phyloP scores from a whole-genome alignment of 805 yeast genomes.

The Kluyveromyces siamensis region DNA sequence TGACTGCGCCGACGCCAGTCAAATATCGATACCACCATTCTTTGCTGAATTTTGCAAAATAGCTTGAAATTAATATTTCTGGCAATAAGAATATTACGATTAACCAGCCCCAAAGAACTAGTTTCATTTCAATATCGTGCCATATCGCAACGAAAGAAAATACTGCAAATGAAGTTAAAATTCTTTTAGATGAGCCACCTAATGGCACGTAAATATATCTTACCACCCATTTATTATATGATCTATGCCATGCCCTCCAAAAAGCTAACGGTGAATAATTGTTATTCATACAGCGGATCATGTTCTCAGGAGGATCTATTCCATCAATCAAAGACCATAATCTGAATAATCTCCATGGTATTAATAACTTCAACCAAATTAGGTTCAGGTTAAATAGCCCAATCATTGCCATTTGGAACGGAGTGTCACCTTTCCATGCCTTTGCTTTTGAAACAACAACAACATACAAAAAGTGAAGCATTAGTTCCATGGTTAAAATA shows the following conservation, averaged over 20 bases:
- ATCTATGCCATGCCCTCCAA: slow-evolving; percentile 99
- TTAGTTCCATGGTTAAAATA: slow-evolving; percentile 77
- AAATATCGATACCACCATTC: slow-evolving; percentile 68
- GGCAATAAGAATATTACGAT: slow-evolving; percentile 82
- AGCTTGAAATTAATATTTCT: slow-evolving; percentile 56
- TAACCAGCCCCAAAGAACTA: slow-evolving; percentile 94
- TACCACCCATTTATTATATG: slow-evolving; percentile 82
- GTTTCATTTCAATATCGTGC: slow-evolving; percentile 90
- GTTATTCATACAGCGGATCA: slow-evolving; percentile 93
- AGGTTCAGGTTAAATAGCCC: slow-evolving; percentile 84
- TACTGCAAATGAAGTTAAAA: slow-evolving; percentile 72
- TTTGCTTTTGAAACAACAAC: slow-evolving; percentile 85
- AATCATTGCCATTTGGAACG: slow-evolving; percentile 91
- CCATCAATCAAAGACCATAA: slow-evolving; percentile 90
- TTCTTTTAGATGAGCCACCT: slow-evolving; percentile 70
- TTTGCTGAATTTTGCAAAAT: slow-evolving; percentile 32
- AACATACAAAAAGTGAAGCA: slow-evolving; percentile 82
- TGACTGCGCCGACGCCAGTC: slow-evolving; percentile 82
- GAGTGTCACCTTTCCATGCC: slow-evolving; percentile 85
- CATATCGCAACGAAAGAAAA: slow-evolving; percentile 94
- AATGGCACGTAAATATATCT: slow-evolving; percentile 86
- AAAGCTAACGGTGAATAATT: slow-evolving; percentile 90
- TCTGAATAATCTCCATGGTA: slow-evolving; percentile 94
- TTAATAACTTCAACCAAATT: slow-evolving; percentile 84
- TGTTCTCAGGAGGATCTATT: slow-evolving; percentile 94